Evolutionary conservation across 2,329 filamentous ascomycete species (phyloP).

Genomic region (Phialophora chinensis): DNA sequence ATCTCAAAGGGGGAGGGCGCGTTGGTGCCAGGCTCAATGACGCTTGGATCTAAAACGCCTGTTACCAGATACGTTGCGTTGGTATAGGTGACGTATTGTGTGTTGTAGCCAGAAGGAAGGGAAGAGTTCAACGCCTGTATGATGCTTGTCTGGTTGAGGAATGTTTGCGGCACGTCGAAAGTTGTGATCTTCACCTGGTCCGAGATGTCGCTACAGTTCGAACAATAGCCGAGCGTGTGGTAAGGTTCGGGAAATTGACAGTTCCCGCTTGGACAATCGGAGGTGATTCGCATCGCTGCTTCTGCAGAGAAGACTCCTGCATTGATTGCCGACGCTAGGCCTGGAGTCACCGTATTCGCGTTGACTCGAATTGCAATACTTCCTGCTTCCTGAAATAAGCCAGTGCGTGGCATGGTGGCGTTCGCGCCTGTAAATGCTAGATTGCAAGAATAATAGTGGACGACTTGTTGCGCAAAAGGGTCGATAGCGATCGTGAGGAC

Average conservation of each 20-base stretch:
- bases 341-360: constrained; percentile 1
- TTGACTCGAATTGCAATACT: constrained; percentile 24
- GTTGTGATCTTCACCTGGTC: background rate
- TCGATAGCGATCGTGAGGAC: constrained; percentile 40
- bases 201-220: constrained; percentile 15
- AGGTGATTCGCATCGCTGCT: constrained; percentile 9
- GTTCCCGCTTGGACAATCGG: constrained; percentile 12
- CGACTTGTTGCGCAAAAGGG: constrained; percentile 42
- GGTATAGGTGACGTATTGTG: background rate
- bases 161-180: constrained; percentile 3
- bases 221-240: constrained; percentile 9
- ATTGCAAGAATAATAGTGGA: constrained; percentile 22
- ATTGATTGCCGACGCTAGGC: background rate
- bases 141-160: constrained; percentile 1
- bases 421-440: background rate
- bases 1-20: background rate
- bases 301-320: constrained; percentile 1
- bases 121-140: constrained; percentile 5
- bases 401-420: constrained; percentile 6
- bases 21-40: background rate
- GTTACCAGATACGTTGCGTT: background rate
- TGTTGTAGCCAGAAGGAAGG: constrained; percentile 5
- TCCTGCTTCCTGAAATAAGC: constrained; percentile 6
- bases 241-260: constrained; percentile 17
- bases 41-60: constrained; percentile 1